Evolutionary conservation across 495 filamentous ascomycete species (phyloP).

Genomic region (Aspergillus kassunensis): DNA sequence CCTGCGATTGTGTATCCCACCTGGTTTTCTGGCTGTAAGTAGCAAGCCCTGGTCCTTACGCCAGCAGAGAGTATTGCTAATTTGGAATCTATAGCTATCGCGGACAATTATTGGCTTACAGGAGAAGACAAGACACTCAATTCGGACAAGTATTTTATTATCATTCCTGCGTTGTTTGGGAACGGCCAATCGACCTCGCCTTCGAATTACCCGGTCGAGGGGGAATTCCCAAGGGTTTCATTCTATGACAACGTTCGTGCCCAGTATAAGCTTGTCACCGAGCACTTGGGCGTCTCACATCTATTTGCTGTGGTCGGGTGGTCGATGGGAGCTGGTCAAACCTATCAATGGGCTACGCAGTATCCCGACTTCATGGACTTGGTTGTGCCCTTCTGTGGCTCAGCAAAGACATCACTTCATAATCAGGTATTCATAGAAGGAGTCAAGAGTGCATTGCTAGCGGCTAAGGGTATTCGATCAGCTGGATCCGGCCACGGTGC

Average conservation of each 20-base stretch:
- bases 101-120: conserved; percentile 64
- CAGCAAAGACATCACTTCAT: conserved; percentile 63
- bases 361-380: conserved; percentile 69
- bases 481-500: conserved; percentile 43
- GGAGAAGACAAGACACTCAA: conserved; percentile 58
- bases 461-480: conserved; percentile 53
- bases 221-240: conserved; percentile 56
- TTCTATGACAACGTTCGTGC: conserved; percentile 70
- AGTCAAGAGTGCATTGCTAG: conserved; percentile 62
- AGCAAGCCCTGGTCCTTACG: too few relatives aligned
- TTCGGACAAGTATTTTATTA: conserved; percentile 63
- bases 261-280: conserved; percentile 60
- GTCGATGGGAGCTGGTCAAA: conserved; percentile 68
- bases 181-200: conserved; percentile 71
- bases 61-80: neutral
- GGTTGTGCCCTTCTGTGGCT: conserved; percentile 63
- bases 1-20: conserved; percentile 68
- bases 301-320: conserved; percentile 62
- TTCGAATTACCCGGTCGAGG: conserved; percentile 53
- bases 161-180: conserved; percentile 67
- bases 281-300: conserved; percentile 60
- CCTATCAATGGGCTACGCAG: conserved; percentile 67
- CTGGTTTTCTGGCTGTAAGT: conserved; percentile 62
- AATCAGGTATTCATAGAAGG: conserved; percentile 73
- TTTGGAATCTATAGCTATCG: conserved; percentile 36